phyloP scores from a whole-genome alignment of 257 asterid genomes.

The Orobanche coerulescens region DNA sequence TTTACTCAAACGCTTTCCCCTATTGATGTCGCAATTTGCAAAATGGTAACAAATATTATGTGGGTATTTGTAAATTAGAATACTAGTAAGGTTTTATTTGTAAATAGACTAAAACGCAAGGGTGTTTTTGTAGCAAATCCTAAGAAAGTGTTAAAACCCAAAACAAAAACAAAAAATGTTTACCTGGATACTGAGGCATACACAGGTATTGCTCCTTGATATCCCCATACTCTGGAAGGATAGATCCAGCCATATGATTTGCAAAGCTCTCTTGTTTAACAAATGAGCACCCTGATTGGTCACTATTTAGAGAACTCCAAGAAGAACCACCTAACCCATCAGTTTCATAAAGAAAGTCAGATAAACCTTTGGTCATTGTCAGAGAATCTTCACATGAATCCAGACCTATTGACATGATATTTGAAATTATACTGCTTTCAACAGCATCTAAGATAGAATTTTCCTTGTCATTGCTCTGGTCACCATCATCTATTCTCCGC shows the following conservation, averaged over 20 bases:
- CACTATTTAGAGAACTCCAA: constrained; percentile 61
- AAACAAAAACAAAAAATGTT: not conserved
- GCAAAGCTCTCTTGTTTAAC: constrained; percentile 43
- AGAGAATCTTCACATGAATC: constrained; percentile 64
- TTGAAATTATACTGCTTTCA: constrained; percentile 66
- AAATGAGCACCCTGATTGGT: constrained; percentile 50
- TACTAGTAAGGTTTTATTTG: not conserved
- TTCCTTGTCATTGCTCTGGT: constrained; percentile 45
- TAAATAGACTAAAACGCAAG: too few species aligned
- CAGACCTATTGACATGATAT: constrained; percentile 71
- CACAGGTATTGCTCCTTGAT: constrained; percentile 50
- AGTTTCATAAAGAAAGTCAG: constrained; percentile 47
- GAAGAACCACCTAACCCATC: constrained; percentile 55
- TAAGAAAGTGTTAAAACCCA: not conserved
- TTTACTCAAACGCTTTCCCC: not conserved
- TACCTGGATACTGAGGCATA: constrained; percentile 72
- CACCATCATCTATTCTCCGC: constrained; percentile 63
- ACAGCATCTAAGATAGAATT: constrained; percentile 52
- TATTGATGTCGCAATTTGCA: not conserved
- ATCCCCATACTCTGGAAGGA: constrained; percentile 43
- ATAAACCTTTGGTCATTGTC: constrained; percentile 41
- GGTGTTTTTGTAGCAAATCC: not conserved
- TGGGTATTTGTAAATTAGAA: not conserved
- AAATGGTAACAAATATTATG: not conserved
- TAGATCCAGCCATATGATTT: constrained; percentile 48